phyloP scores from a whole-genome alignment of 2,329 filamentous ascomycete species.

The Phialophora expanda region DNA sequence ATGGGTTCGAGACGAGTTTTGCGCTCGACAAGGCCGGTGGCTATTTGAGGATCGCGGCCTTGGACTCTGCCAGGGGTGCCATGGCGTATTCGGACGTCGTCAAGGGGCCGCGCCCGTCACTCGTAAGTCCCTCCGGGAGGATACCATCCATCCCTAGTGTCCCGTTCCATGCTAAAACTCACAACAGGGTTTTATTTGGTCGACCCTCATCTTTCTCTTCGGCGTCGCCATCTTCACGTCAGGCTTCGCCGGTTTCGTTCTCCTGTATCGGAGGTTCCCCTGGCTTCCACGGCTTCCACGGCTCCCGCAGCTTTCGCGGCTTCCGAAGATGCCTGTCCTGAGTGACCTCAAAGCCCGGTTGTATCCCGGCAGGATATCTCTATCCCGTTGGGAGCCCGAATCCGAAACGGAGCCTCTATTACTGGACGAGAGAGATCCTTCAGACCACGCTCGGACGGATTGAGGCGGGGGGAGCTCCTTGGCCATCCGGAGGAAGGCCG shows the following conservation, averaged over 20 bases:
- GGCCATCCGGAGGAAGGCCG: background rate
- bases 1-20: constrained; percentile 34
- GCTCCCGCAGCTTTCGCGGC: background rate
- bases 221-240: background rate
- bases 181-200: background rate
- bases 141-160: background rate
- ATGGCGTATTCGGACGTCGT: constrained; percentile 27
- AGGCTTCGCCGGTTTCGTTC: background rate
- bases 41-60: constrained; percentile 28
- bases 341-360: background rate
- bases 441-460: background rate
- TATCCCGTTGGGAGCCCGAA: background rate
- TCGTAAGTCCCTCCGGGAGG: constrained; percentile 15
- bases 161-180: background rate
- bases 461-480: background rate
- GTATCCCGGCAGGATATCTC: background rate
- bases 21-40: constrained; percentile 10
- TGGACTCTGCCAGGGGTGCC: constrained; percentile 23
- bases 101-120: constrained; percentile 15
- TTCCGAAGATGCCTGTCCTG: background rate
- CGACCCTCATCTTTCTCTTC: background rate
- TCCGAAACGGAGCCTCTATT: background rate
- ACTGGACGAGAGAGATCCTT: background rate
- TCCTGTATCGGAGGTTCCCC: background rate
- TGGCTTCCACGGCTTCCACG: background rate